A percentile compares a stretch with the other conserved stretches of the same genome.
phyloP scores from a whole-genome alignment of 164 flowering plant species.

The Cinnamomum chago region DNA sequence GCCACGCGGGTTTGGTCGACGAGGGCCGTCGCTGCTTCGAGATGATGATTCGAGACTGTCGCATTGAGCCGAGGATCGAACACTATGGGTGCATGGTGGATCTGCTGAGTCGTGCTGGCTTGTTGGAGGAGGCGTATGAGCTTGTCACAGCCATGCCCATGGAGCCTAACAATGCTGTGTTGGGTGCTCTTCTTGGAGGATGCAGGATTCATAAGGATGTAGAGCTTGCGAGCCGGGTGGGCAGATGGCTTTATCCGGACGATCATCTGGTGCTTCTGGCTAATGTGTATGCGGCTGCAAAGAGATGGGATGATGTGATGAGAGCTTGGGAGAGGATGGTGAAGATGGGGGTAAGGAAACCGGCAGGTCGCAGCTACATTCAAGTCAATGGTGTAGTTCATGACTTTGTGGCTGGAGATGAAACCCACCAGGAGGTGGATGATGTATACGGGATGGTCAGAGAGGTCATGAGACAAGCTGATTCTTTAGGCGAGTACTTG shows the following conservation, averaged over 20 bases:
- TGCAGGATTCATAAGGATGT: constrained; percentile 40
- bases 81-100: constrained; percentile 71
- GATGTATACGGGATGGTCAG: constrained; percentile 29
- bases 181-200: constrained; percentile 57
- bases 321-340: constrained; percentile 30
- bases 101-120: constrained; percentile 53
- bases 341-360: constrained; percentile 38
- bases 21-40: constrained; percentile 38
- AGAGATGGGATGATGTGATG: constrained; percentile 44
- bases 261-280: constrained; percentile 50
- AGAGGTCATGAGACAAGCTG: constrained; percentile 22
- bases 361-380: constrained; percentile 48
- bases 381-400: constrained; percentile 36
- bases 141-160: constrained; percentile 47
- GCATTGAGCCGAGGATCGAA: constrained; percentile 39
- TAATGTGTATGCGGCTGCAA: constrained; percentile 42
- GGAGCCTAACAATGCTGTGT: constrained; percentile 42
- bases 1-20: constrained; percentile 46
- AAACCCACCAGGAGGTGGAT: constrained; percentile 21
- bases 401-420: constrained; percentile 40
- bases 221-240: constrained; percentile 27
- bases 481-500: constrained; percentile 13
- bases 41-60: constrained; percentile 29
- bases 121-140: constrained; percentile 38
- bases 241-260: constrained; percentile 26